Evolutionary conservation across 768 basidiomycete genomes (phyloP).

Genomic region (Peribolospora baueri): DNA sequence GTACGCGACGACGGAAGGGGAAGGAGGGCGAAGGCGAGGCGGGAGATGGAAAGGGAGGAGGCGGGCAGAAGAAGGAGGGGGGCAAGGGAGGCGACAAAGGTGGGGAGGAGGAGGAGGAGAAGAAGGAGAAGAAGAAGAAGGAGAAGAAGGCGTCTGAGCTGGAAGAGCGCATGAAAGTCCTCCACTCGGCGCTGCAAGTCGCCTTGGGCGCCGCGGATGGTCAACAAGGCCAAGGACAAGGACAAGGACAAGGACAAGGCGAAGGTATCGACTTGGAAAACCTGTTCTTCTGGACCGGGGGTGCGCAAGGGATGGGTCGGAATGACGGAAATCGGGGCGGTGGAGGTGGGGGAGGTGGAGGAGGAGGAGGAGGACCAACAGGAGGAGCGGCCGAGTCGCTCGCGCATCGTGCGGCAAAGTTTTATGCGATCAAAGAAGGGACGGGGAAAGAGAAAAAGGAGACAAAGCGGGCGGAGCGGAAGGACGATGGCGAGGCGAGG

Average conservation of each 20-base stretch:
- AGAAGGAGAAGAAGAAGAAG: neutral
- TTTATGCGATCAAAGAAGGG: conserved; percentile 14
- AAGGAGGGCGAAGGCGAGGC: neutral
- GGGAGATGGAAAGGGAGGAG: neutral
- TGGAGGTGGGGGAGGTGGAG: conserved; percentile 1
- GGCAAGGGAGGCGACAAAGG: neutral
- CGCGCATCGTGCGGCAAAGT: conserved; percentile 2
- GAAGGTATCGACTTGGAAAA: conserved; percentile 2
- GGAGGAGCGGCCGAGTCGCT: neutral
- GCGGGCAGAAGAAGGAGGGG: neutral
- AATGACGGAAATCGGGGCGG: conserved; percentile 6
- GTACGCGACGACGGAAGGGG: too few relatives aligned
- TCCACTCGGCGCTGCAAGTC: neutral
- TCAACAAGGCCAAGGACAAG: conserved; percentile 5
- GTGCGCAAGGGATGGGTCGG: conserved; percentile 3
- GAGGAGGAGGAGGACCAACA: conserved; percentile 1
- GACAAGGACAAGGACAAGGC: conserved; percentile 2
- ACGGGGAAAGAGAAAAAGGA: conserved; percentile 37
- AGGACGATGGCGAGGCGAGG: too few relatives aligned
- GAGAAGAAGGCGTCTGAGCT: neutral
- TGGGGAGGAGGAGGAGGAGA: neutral
- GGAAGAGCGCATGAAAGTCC: neutral
- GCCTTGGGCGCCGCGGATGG: neutral
- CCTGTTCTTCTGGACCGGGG: neutral
- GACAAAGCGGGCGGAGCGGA: neutral